Base-by-base conservation (phyloP, 768 basidiomycete species). In the Antrodiella citrinella region DNA sequence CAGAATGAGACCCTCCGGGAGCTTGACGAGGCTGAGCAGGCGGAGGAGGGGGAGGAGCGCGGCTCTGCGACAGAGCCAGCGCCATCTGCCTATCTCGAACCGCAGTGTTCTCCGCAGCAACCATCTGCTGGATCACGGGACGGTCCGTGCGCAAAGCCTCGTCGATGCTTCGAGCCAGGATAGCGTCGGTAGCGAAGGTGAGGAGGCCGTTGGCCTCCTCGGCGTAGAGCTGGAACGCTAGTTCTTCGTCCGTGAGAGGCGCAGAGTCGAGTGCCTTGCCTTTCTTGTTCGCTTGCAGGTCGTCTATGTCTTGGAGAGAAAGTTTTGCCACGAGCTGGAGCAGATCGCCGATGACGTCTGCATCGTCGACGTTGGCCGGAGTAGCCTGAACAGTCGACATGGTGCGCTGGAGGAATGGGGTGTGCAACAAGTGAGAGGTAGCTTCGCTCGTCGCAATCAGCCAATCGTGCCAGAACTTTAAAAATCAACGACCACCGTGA, bases 141-240 rank as follows among this genome's bases (percentile, higher is more conserved):
- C 38, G 45, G 40, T 65, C 65, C 4, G 54, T 44, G 5, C 50
- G 26, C 42, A 63, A 24, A 1, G 62, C 61, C 20, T 42, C 30
- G 24, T 56, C 55, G 35, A 64, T 42, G 30, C 63, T 64, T 12
- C 47, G 50, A 11, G 64, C 65, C 2, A 65, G 48, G 44, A 43
- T 53, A 30, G 53, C 44, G 25, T 63, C 62, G 20, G 48, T 47
- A 4, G 57, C 45, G 26, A 55, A 25, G 5, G 22, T 21, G 13
- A 61, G 53, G 15, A 63, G 35, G 3, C 51, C 47, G 19, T 47
- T 42, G 2, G 61, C 56, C 38, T 66, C 65, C n/a, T 62, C 57
- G 2, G 61, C 61, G 46, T 55, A 64, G 1, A 65, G 48, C 30
- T 59, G 47, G 21, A 65, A 55, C 0, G 65, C 65, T 25, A 65